Percentiles rank a stretch among this genome's conserved stretches.
These are phyloP conservation scores for Onygena corvina DNA, from an alignment of 2,329 filamentous ascomycete genomes.

Conservation along the genomic window DNA sequence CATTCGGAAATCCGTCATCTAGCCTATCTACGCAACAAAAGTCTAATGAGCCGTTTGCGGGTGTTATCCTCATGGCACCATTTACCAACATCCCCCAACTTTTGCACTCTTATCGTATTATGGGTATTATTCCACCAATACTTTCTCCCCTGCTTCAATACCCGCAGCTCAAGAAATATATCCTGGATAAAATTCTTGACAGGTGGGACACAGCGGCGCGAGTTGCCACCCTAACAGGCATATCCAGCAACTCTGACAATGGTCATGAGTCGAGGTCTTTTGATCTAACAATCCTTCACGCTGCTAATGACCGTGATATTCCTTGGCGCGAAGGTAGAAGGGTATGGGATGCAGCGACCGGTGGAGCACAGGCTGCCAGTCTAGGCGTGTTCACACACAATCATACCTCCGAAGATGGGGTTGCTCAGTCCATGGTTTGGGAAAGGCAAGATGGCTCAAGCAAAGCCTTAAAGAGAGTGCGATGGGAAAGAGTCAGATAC, in stretches of 20 bases:
- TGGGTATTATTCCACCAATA: slow-evolving; percentile 60
- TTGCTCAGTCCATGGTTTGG: slow-evolving; percentile 30
- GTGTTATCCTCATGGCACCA: slow-evolving; percentile 64
- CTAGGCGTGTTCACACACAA: slow-evolving; percentile 24
- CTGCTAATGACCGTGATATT: slow-evolving; percentile 71
- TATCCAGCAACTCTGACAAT: slow-evolving; percentile 22
- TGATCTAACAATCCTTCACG: slow-evolving; percentile 63
- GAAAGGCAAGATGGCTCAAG: slow-evolving; percentile 19
- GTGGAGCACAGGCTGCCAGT: slow-evolving; percentile 18
- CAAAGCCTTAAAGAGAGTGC: slow-evolving; percentile 27
- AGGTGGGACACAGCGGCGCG: slow-evolving; percentile 64
- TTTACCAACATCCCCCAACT: slow-evolving; percentile 66
- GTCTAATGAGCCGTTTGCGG: slow-evolving; percentile 54
- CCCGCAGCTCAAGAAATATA: slow-evolving; percentile 49
- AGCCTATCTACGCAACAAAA: slow-evolving; percentile 26
- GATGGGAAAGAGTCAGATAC: slow-evolving; percentile 35
- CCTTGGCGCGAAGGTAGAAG: slow-evolving; percentile 45
- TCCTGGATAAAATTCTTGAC: slow-evolving; percentile 58
- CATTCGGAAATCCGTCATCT: slow-evolving; percentile 30
- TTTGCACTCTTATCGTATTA: slow-evolving; percentile 64
- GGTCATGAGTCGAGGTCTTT: slow-evolving; percentile 45
- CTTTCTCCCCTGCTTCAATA: slow-evolving; percentile 61
- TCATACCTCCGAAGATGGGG: slow-evolving; percentile 22
- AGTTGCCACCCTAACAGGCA: slow-evolving; percentile 37
- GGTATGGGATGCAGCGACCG: slow-evolving; percentile 31